Percentiles rank a stretch among this genome's conserved stretches.
Conservation (phyloP, 768 basidiomycete species). For the Coprinellus micaceus region DNA sequence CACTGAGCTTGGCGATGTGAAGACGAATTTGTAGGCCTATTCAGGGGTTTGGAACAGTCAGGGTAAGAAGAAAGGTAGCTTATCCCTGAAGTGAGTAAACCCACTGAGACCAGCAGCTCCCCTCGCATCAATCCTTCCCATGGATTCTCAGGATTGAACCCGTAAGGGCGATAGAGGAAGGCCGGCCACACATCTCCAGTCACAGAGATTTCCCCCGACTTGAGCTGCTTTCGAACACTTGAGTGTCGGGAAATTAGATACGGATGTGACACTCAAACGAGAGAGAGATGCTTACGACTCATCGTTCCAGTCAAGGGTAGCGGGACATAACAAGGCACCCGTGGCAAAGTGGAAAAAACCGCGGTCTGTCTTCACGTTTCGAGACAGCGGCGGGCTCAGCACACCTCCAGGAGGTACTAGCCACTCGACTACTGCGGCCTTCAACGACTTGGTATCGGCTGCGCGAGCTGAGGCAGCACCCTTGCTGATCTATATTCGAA, state of each 20-base stretch:
- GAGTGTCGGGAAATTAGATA: background rate
- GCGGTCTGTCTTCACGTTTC: background rate
- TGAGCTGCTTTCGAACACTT: background rate
- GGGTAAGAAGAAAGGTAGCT: too few relatives aligned
- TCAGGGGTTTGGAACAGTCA: background rate
- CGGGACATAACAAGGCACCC: background rate
- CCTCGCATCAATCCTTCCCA: background rate
- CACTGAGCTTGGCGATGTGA: background rate
- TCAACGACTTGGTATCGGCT: background rate
- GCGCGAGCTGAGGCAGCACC: background rate
- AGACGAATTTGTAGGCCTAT: background rate
- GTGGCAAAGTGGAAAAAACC: background rate
- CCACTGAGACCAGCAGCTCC: background rate
- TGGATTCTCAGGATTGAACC: background rate
- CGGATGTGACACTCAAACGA: background rate
- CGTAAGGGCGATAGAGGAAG: background rate
- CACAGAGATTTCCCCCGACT: background rate
- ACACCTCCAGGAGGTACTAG: background rate
- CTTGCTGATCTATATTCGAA: background rate
- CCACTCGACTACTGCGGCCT: background rate
- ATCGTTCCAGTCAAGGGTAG: background rate
- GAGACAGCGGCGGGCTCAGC: background rate
- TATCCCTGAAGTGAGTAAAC: too few relatives aligned
- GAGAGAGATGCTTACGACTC: background rate
- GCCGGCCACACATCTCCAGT: background rate